Conservation (phyloP, 306 rosid species). For the cucumber (Cucumis sativus) region DNA sequence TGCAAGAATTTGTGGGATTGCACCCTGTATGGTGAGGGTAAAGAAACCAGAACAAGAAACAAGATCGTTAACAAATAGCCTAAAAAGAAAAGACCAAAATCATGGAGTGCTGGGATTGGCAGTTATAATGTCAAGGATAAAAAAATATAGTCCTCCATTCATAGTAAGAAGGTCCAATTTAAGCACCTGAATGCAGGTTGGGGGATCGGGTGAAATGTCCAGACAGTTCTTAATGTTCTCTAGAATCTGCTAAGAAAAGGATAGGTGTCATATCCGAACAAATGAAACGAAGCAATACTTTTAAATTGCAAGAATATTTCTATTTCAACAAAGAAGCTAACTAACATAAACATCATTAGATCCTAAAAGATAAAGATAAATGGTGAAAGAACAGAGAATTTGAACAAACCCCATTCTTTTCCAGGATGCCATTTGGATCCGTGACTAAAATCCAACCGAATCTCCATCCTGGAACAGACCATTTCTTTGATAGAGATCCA, state of each 20-base stretch:
- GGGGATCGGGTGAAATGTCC: slow-evolving; percentile 6
- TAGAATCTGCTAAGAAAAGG: slow-evolving; percentile 7
- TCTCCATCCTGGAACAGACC: slow-evolving; percentile 37
- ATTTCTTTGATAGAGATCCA: slow-evolving; percentile 38
- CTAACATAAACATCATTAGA: background rate
- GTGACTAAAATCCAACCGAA: slow-evolving; percentile 29
- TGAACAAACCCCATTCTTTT: slow-evolving; percentile 20
- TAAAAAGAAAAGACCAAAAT: background rate
- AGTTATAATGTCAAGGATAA: background rate
- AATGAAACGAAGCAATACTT: background rate
- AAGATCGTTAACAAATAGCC: background rate
- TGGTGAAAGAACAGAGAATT: background rate
- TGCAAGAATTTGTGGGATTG: slow-evolving; percentile 30
- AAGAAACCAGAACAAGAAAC: background rate
- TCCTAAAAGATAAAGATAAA: background rate
- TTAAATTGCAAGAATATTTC: background rate
- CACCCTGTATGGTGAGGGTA: slow-evolving; percentile 21
- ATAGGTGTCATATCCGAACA: background rate
- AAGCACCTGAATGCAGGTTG: slow-evolving; percentile 30
- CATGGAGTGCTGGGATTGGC: background rate
- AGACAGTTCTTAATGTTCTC: slow-evolving; percentile 4
- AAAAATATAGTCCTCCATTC: background rate
- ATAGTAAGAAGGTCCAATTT: no score
- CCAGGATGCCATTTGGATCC: slow-evolving; percentile 23
- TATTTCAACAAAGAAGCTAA: background rate